Conservation (phyloP, 2,329 filamentous ascomycete genomes). For the Neofusicoccum sp. region DNA sequence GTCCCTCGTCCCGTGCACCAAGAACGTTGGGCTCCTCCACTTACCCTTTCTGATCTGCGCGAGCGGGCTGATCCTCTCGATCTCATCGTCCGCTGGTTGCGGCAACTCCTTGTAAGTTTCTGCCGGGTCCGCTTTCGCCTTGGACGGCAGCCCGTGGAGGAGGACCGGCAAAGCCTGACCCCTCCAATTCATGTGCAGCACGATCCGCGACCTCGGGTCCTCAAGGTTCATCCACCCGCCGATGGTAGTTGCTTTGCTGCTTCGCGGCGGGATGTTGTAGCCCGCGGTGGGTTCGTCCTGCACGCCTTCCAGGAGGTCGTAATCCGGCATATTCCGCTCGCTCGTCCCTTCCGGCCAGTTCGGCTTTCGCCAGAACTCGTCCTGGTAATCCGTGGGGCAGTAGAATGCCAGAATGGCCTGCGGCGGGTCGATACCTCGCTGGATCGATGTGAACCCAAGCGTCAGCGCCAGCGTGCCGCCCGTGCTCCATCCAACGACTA, state of each 20-base stretch:
- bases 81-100: too few species aligned
- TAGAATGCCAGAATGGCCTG: neutral
- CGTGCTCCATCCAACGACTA: neutral
- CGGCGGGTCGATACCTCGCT: neutral
- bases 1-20: constrained; percentile 25
- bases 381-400: neutral
- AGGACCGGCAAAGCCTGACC: constrained; percentile 23
- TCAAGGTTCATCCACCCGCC: constrained; percentile 21
- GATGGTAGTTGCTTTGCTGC: constrained; percentile 5
- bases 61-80: constrained; percentile 23
- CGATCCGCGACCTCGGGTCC: constrained; percentile 25
- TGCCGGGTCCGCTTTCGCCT: neutral
- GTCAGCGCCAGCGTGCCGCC: neutral
- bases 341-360: neutral
- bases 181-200: constrained; percentile 23
- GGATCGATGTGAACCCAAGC: neutral
- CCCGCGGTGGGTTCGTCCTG: neutral
- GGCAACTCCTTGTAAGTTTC: neutral
- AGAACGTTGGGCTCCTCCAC: constrained; percentile 25
- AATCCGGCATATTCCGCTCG: neutral
- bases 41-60: constrained; percentile 23
- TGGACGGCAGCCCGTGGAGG: constrained; percentile 23
- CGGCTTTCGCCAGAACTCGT: neutral
- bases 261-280: neutral
- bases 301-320: neutral